Conservation (phyloP, 345 rosid genomes). For the Arabis alpina region DNA sequence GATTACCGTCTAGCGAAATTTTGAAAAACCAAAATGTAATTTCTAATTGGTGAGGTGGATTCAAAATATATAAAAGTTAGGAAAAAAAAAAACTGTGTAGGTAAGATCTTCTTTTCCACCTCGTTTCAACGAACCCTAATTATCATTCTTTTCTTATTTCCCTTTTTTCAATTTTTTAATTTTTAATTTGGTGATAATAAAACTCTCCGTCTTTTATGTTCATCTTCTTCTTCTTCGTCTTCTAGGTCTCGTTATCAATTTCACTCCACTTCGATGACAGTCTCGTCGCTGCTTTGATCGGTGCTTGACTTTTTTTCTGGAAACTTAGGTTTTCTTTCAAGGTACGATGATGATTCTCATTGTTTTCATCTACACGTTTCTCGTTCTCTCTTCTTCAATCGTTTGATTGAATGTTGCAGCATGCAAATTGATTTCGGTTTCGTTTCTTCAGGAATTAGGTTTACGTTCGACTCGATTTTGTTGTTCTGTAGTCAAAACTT, state of each 20-base stretch:
- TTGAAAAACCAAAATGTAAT: too few species aligned
- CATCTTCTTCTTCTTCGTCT: slow-evolving; percentile 18
- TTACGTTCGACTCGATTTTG: neutral
- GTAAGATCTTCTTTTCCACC: too few species aligned
- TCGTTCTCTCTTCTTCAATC: neutral
- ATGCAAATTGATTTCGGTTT: slow-evolving; percentile 16
- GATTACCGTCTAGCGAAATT: too few species aligned
- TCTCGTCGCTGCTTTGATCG: slow-evolving; percentile 25
- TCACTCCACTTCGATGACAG: slow-evolving; percentile 22
- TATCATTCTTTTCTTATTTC: slow-evolving; percentile 3
- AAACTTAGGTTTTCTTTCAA: neutral
- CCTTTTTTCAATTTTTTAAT: neutral
- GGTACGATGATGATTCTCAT: slow-evolving; percentile 6
- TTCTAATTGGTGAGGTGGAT: too few species aligned
- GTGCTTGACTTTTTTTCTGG: neutral
- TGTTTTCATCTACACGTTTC: slow-evolving; percentile 2
- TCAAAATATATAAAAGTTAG: too few species aligned
- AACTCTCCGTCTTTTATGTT: neutral
- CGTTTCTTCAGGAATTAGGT: slow-evolving; percentile 5
- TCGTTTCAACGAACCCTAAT: slow-evolving; percentile 14
- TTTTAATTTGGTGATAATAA: neutral
- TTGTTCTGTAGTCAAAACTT: neutral
- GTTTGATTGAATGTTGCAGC: slow-evolving; percentile 12
- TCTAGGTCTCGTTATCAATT: slow-evolving; percentile 22
- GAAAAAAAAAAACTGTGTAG: too few species aligned